Conservation (phyloP, 2,329 filamentous ascomycete genomes). For the Monilinia fructigena region DNA sequence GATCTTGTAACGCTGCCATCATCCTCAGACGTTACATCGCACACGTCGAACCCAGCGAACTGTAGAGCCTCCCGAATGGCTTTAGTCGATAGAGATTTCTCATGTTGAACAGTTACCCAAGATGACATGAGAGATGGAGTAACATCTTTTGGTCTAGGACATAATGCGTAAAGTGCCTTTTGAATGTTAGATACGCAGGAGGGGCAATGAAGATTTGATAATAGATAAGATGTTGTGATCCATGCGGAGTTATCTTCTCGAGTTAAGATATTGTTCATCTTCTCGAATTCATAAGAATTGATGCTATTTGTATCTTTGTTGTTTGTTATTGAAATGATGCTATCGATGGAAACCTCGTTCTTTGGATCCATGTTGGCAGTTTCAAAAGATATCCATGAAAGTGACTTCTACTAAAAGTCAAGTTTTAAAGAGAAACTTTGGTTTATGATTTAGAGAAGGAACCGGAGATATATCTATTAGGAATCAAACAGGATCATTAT, state of each 20-base stretch:
- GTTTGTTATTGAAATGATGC: neutral
- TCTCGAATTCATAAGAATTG: constrained; percentile 6
- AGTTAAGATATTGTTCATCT: constrained; percentile 15
- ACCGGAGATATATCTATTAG: neutral
- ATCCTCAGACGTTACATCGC: constrained; percentile 36
- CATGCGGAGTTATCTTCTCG: neutral
- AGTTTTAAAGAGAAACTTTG: neutral
- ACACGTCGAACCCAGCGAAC: constrained; percentile 59
- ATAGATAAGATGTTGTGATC: constrained; percentile 49
- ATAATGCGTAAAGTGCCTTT: constrained; percentile 50
- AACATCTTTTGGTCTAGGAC: constrained; percentile 55
- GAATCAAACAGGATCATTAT: neutral
- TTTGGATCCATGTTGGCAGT: neutral
- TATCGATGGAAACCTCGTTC: constrained; percentile 1
- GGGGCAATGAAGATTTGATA: constrained; percentile 76
- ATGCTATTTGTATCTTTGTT: constrained; percentile 1
- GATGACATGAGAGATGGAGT: constrained; percentile 71
- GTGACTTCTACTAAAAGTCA: constrained; percentile 13
- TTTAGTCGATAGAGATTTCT: constrained; percentile 45
- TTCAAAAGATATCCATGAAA: neutral
- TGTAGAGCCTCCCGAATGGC: constrained; percentile 51
- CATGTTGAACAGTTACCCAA: constrained; percentile 61
- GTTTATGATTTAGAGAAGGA: constrained; percentile 1
- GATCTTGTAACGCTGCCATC: constrained; percentile 5
- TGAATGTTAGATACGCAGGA: constrained; percentile 69